Conservation (phyloP, 345 rosid species). For the Anacardium occidentale region DNA sequence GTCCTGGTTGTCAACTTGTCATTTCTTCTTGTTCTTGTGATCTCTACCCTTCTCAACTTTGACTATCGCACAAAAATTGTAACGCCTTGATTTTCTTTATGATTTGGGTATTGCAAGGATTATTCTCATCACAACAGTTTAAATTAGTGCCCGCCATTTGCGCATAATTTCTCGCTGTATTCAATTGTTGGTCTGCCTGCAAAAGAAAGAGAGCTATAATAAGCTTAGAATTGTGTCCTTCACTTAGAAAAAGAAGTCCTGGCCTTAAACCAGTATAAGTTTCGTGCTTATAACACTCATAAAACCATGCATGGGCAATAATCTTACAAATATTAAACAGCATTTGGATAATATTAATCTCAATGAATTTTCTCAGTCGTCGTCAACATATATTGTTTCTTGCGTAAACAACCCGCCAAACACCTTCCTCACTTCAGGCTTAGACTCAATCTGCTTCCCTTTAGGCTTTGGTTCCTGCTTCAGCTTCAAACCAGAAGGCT, state of each 20-base stretch:
- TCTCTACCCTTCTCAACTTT: conserved; percentile 1
- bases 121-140: no score
- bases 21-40: neutral
- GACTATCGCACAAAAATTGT: neutral
- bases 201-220: no score
- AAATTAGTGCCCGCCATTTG: neutral
- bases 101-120: no score
- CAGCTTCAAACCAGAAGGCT: conserved; percentile 24
- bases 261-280: neutral
- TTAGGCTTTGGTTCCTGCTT: conserved; percentile 33
- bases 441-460: conserved; percentile 36
- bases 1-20: conserved; percentile 15
- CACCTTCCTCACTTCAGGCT: conserved; percentile 69
- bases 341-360: conserved; percentile 15
- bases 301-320: neutral
- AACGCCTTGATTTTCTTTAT: no score
- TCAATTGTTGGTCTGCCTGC: neutral
- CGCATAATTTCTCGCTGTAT: neutral
- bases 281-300: neutral
- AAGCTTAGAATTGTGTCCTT: neutral
- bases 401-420: conserved; percentile 91
- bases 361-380: conserved; percentile 37
- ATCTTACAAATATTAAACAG: conserved; percentile 8
- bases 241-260: neutral
- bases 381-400: conserved; percentile 85